phyloP scores from a whole-genome alignment of 495 filamentous ascomycete species.

The Geoglossum glabrum region DNA sequence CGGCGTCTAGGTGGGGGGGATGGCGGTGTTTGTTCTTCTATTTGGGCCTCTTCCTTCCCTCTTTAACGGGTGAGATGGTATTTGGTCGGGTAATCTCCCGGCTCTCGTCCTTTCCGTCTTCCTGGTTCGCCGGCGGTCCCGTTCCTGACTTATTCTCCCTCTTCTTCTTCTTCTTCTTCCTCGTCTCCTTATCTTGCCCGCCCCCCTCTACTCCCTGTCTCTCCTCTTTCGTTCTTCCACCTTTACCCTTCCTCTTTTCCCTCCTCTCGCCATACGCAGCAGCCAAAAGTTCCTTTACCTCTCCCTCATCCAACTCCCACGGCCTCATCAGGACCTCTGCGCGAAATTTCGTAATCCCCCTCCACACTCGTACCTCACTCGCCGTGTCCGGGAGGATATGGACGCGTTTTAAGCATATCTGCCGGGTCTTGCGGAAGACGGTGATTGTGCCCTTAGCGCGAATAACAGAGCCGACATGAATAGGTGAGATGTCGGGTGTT shows the following conservation, averaged over 20 bases:
- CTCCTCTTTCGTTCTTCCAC: constrained; percentile 16
- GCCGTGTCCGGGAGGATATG: constrained; percentile 36
- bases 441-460: constrained; percentile 59
- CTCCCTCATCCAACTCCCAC: constrained; percentile 39
- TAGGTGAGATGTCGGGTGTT: constrained; percentile 21
- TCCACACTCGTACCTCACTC: constrained; percentile 61
- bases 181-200: constrained; percentile 11
- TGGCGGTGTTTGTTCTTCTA: neutral
- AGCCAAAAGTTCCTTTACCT: constrained; percentile 31
- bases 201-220: constrained; percentile 19
- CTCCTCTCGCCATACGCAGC: constrained; percentile 25
- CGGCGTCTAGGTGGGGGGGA: neutral
- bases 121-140: neutral
- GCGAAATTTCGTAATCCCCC: constrained; percentile 40
- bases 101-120: neutral
- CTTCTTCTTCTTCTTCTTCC: constrained; percentile 6
- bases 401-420: constrained; percentile 52
- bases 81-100: too few species aligned
- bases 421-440: constrained; percentile 37
- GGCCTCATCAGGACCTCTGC: constrained; percentile 41
- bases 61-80: too few species aligned
- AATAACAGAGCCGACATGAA: constrained; percentile 48
- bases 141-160: neutral
- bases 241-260: constrained; percentile 22
- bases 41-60: too few species aligned